A percentile compares a stretch with the other conserved stretches of the same genome.
phyloP scores from a whole-genome alignment of 345 rosid genomes.

The Gossypium turneri region DNA sequence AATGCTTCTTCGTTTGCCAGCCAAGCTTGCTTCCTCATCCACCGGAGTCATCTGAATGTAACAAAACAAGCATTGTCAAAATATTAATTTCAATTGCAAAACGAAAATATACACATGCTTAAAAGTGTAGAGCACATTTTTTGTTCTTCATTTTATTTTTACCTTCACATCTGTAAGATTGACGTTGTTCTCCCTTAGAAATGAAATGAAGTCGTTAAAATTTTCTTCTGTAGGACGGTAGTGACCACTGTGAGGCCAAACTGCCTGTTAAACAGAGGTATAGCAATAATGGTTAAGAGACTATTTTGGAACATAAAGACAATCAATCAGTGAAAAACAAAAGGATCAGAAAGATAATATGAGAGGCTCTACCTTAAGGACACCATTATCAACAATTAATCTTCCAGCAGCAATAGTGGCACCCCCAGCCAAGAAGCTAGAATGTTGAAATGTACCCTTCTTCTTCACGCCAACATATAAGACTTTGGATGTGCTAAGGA shows the following conservation, averaged over 20 bases:
- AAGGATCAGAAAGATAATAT: not conserved
- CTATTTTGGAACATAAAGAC: not conserved
- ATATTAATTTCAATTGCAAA: not conserved
- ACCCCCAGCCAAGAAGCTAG: conserved; percentile 79
- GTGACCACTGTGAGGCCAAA: conserved; percentile 99
- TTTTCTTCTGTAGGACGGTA: conserved; percentile 87
- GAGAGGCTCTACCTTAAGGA: conserved; percentile 39
- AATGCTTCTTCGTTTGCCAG: conserved; percentile 40
- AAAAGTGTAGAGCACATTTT: not conserved
- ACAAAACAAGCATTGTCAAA: conserved; percentile 16
- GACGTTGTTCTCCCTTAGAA: conserved; percentile 67
- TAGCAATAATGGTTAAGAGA: conserved; percentile 14
- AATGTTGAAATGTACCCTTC: conserved; percentile 66
- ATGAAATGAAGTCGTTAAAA: conserved; percentile 65
- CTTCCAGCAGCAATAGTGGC: conserved; percentile 61
- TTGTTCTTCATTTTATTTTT: conserved; percentile 14
- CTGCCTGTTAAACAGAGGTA: conserved; percentile 46
- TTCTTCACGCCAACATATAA: conserved; percentile 57
- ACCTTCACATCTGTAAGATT: conserved; percentile 81
- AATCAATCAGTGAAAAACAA: not conserved
- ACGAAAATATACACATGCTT: not conserved
- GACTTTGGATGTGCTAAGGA: conserved; percentile 55
- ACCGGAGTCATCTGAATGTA: conserved; percentile 58
- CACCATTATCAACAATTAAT: conserved; percentile 44
- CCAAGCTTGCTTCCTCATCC: conserved; percentile 48